Percentiles rank a stretch among this genome's conserved stretches.
These are phyloP conservation scores for Gossypium schwendimanii DNA, from an alignment of 441 rosid species.

Conservation along the genomic window DNA sequence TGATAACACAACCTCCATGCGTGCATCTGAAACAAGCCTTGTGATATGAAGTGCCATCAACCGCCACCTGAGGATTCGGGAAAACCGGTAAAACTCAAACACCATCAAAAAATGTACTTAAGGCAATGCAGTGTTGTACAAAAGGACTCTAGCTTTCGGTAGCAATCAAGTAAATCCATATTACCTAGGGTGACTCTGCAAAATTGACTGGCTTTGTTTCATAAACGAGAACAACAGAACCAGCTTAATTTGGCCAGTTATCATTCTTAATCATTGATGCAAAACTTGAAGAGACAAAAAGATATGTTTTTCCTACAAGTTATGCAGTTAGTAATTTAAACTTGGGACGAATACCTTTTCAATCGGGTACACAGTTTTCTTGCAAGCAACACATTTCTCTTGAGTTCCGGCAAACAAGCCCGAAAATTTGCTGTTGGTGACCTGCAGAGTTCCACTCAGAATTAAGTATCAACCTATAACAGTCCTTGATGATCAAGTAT, in stretches of 20 bases:
- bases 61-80: constrained; percentile 49
- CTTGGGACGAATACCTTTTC: constrained; percentile 42
- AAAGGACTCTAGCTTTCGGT: background rate
- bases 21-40: constrained; percentile 62
- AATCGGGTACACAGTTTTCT: constrained; percentile 64
- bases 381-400: constrained; percentile 69
- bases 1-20: constrained; percentile 63
- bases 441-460: constrained; percentile 24
- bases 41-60: constrained; percentile 60
- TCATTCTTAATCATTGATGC: no score
- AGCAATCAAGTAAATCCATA: background rate
- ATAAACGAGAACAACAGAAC: no score
- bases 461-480: background rate
- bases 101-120: background rate
- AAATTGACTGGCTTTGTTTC: no score
- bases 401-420: constrained; percentile 70
- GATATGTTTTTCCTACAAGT: background rate
- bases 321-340: background rate
- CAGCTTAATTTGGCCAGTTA: no score
- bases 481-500: background rate
- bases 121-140: background rate
- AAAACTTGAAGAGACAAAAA: background rate
- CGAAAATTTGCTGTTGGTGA: constrained; percentile 47
- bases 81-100: background rate
- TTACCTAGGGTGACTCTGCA: background rate